Evolutionary conservation across 2,329 filamentous ascomycete genomes (phyloP).

Genomic region (Teratosphaeria nubilosa): DNA sequence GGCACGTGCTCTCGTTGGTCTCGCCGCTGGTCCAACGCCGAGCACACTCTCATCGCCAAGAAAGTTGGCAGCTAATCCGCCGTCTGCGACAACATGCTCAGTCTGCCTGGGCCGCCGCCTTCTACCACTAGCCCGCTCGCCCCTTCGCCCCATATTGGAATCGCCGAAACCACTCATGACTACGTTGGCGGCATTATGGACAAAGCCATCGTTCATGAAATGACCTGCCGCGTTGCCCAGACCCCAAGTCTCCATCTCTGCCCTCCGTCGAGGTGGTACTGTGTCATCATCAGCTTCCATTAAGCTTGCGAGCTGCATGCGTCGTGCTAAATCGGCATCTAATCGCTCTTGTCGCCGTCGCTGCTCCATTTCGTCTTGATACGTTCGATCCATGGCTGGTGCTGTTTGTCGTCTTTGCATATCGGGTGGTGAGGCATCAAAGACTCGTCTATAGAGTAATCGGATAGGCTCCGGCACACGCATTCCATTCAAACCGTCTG

Average conservation of each 20-base stretch:
- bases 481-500: constrained; percentile 47
- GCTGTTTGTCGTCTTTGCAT: constrained; percentile 25
- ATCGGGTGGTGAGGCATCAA: constrained; percentile 10
- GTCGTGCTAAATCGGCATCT: constrained; percentile 42
- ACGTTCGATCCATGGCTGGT: constrained; percentile 21
- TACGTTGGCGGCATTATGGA: constrained; percentile 24
- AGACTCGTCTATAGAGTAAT: constrained; percentile 26
- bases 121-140: constrained; percentile 22
- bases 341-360: constrained; percentile 35
- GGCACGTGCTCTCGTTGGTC: background rate
- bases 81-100: constrained; percentile 9
- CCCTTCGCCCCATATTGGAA: constrained; percentile 20
- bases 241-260: constrained; percentile 21
- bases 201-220: constrained; percentile 53
- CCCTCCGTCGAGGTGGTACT: constrained; percentile 27
- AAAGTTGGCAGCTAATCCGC: constrained; percentile 23
- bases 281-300: constrained; percentile 19
- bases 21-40: constrained; percentile 5
- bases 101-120: constrained; percentile 12
- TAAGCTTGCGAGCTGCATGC: constrained; percentile 38
- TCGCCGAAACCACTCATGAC: constrained; percentile 25
- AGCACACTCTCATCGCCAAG: constrained; percentile 27
- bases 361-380: constrained; percentile 28
- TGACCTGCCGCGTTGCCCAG: constrained; percentile 46
- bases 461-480: constrained; percentile 35